Conservation (phyloP, 192 early-diverging fungal genomes). For the Coemansia sp. region DNA sequence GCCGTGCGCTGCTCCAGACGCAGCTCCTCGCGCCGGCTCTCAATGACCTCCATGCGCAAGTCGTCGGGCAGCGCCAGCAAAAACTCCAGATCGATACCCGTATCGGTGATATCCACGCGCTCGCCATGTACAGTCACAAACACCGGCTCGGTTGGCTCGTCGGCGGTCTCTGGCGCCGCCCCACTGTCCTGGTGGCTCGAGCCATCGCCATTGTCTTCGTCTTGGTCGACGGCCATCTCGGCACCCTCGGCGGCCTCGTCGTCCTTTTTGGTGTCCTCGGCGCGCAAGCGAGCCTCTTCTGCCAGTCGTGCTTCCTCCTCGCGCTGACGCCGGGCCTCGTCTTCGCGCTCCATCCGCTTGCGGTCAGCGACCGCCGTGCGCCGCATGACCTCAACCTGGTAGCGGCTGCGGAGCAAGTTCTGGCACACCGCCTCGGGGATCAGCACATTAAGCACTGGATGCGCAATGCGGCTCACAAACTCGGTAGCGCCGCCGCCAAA, state of each 20-base stretch:
- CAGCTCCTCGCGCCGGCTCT: constrained; percentile 68
- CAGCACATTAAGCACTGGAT: constrained; percentile 64
- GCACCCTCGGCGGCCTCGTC: background rate
- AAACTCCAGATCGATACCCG: constrained; percentile 92
- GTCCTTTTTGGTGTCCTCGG: background rate
- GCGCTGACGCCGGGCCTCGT: constrained; percentile 46
- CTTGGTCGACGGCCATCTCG: constrained; percentile 5
- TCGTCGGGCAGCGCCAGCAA: constrained; percentile 93
- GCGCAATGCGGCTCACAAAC: constrained; percentile 57
- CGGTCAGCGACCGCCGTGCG: constrained; percentile 35
- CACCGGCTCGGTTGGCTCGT: constrained; percentile 33
- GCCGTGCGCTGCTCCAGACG: constrained; percentile 17
- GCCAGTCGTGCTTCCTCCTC: constrained; percentile 52
- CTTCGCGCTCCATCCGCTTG: constrained; percentile 45
- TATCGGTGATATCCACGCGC: constrained; percentile 83
- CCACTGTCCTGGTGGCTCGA: background rate
- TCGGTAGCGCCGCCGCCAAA: constrained; percentile 61
- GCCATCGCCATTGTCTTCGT: background rate
- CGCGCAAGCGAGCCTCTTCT: constrained; percentile 27
- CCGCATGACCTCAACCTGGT: constrained; percentile 40
- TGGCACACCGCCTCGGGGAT: constrained; percentile 72
- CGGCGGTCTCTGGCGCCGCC: background rate
- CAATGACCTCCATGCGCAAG: constrained; percentile 86
- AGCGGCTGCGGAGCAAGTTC: constrained; percentile 36
- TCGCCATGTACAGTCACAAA: constrained; percentile 73